phyloP scores from a whole-genome alignment of 2,329 filamentous ascomycete species.

The Ophiostoma sp. region DNA sequence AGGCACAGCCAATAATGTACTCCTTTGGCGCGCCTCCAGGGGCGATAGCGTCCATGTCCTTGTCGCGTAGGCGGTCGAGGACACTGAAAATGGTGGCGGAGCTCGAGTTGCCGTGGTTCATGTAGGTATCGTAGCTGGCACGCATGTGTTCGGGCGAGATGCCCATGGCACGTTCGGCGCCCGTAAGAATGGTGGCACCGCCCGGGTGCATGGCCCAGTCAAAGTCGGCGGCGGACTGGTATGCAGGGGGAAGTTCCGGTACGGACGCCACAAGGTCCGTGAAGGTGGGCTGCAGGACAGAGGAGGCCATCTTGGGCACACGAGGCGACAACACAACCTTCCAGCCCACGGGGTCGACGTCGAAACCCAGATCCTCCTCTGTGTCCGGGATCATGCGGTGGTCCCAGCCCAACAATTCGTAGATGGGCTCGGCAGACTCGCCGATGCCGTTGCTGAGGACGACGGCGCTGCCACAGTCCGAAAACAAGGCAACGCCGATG shows the following conservation, averaged over 20 bases:
- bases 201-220: slow-evolving; percentile 76
- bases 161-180: slow-evolving; percentile 58
- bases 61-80: slow-evolving; percentile 58
- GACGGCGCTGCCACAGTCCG: slow-evolving; percentile 67
- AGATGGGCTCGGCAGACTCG: slow-evolving; percentile 47
- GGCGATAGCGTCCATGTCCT: slow-evolving; percentile 60
- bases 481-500: slow-evolving; percentile 67
- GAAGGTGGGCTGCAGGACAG: slow-evolving; percentile 56
- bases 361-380: slow-evolving; percentile 63
- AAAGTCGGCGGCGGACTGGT: slow-evolving; percentile 56
- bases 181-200: slow-evolving; percentile 64
- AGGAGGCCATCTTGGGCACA: slow-evolving; percentile 58
- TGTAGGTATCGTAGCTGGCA: slow-evolving; percentile 69
- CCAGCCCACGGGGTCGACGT: slow-evolving; percentile 64
- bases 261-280: slow-evolving; percentile 53
- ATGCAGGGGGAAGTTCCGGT: slow-evolving; percentile 44
- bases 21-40: slow-evolving; percentile 53
- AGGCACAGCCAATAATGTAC: slow-evolving; percentile 66
- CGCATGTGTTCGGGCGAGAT: slow-evolving; percentile 65
- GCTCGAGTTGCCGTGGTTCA: slow-evolving; percentile 67
- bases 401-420: slow-evolving; percentile 66
- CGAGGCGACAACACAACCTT: slow-evolving; percentile 64
- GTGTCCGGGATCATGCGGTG: slow-evolving; percentile 63
- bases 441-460: slow-evolving; percentile 66
- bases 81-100: slow-evolving; percentile 71